Base-by-base conservation (phyloP, 768 basidiomycete genomes). In the Trametes sanguinea region DNA sequence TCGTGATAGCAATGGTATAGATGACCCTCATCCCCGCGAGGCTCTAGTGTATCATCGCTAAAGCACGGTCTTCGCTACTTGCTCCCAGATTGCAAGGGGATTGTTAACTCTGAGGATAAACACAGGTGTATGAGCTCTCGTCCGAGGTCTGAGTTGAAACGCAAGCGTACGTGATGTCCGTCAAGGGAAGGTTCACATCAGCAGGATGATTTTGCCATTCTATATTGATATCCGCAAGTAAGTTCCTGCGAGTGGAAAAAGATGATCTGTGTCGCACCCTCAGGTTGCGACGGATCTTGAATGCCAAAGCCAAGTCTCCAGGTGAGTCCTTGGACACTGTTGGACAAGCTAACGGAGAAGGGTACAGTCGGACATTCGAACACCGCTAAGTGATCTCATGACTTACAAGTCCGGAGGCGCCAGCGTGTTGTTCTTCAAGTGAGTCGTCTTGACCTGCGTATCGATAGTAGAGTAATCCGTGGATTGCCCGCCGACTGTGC, bases 231-330 rank as follows among this genome's bases (percentile, higher is more conserved):
- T 22, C 22, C 22, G 22, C 22, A 22, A 22, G 22, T 22, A 22
- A 22, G 22, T 22, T 22, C 22, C 22, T 22, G 22, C 22, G 16
- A 30, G 4, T 9, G 14, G n/a, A 33, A 9, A n/a, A 17, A 17
- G 37, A n/a, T 16, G n/a, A 43, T 43, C 13, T 14, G 27, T 9
- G 8, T 60, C 75, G 44, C 62, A 84, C 85, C 84, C 78, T 86
- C 86, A 3, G 85, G 85, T 70, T 81, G 72, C 14, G 71, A 67
- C 5, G 82, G 76, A 64, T 84, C 73, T 50, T 82, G 73, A 40
- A 86, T 74, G 3, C 85, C 85, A 68, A 84, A 85, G 3, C 79
- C 85, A n/a, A 86, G 76, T 59, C 86, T 74, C 84, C 84, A 87
- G 33, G 86, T 86, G 46, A 86, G 81, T 30, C 85, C 85, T 71